phyloP scores from a whole-genome alignment of 2,329 filamentous ascomycete genomes.

The Ophiocordyceps polyrhachis-furcata region DNA sequence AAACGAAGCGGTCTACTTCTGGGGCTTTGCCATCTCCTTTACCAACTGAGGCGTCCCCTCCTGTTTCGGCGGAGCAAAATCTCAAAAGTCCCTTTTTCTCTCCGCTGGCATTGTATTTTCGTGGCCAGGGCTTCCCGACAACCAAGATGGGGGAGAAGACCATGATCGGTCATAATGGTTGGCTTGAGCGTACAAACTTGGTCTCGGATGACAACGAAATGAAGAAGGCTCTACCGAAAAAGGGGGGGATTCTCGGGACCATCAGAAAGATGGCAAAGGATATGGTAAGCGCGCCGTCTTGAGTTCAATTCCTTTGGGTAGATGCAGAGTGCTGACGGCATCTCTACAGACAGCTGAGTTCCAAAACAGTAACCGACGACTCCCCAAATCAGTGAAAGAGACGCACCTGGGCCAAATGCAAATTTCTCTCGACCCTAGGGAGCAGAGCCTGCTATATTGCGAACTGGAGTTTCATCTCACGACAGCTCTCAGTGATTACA shows the following conservation, averaged over 20 bases:
- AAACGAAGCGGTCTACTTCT: neutral
- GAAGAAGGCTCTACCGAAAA: constrained; percentile 17
- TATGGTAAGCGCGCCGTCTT: constrained; percentile 22
- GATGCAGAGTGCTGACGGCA: neutral
- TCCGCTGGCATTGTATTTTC: constrained; percentile 23
- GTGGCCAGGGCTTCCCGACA: constrained; percentile 17
- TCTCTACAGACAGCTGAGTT: constrained; percentile 15
- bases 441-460: constrained; percentile 39
- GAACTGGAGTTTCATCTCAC: constrained; percentile 38
- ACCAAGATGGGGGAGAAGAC: constrained; percentile 27
- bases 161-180: constrained; percentile 35
- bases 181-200: constrained; percentile 28
- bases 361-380: constrained; percentile 14
- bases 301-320: neutral
- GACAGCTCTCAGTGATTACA: constrained; percentile 30
- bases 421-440: constrained; percentile 34
- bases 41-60: neutral
- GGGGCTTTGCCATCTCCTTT: neutral
- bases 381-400: constrained; percentile 12
- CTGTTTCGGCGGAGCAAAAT: neutral
- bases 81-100: constrained; percentile 16
- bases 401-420: constrained; percentile 14
- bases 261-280: constrained; percentile 35
- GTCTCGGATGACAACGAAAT: constrained; percentile 4
- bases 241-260: constrained; percentile 22